Evolutionary conservation across 192 early-diverging fungal genomes (phyloP).

Genomic region (Backusella circina): DNA sequence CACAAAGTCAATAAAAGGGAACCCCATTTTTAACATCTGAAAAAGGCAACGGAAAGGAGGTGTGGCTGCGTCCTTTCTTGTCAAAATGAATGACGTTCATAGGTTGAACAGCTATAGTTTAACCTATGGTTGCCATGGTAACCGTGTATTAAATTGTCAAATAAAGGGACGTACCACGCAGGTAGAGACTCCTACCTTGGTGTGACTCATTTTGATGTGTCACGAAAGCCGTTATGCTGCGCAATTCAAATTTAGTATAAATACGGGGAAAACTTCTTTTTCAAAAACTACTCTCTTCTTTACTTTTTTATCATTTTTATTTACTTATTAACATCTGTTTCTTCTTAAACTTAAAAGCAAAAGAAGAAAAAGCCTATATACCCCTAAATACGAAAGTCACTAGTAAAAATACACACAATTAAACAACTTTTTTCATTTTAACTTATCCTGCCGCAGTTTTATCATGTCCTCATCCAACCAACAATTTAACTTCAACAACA

Average conservation of each 20-base stretch:
- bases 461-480: not conserved
- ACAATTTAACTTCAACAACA: not conserved
- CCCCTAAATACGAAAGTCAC: not conserved
- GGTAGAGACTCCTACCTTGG: not conserved
- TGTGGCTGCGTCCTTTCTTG: constrained; percentile 1
- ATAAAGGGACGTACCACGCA: not conserved
- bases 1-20: constrained; percentile 4
- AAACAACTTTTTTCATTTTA: not conserved
- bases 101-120: not conserved
- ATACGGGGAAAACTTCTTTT: not conserved
- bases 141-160: not conserved
- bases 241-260: not conserved
- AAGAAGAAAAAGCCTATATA: not conserved
- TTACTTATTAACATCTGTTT: not conserved
- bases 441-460: not conserved
- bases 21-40: not conserved
- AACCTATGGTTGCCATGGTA: not conserved
- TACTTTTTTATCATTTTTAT: not conserved
- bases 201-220: constrained; percentile 2
- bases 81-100: not conserved
- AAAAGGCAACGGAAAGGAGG: constrained; percentile 1
- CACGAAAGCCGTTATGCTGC: not conserved
- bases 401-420: not conserved
- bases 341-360: not conserved
- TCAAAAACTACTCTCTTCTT: not conserved